A percentile compares a stretch with the other conserved stretches of the same genome.
phyloP scores from a whole-genome alignment of 805 yeast genomes.

The Saccharomycopsis microspora region DNA sequence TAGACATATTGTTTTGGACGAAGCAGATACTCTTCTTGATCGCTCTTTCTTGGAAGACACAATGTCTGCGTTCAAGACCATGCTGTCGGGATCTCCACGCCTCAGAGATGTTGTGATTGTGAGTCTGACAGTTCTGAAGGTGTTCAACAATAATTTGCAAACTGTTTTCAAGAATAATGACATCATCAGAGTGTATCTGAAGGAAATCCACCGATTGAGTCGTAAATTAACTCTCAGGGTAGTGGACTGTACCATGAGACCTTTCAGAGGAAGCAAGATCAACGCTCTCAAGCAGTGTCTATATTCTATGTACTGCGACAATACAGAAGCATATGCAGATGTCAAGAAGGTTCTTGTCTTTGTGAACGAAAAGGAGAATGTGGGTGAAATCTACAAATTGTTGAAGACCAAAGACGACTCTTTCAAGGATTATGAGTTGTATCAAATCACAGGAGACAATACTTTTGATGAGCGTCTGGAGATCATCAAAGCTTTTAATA shows the following conservation, averaged over 20 bases:
- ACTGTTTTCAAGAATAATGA: constrained; percentile 53
- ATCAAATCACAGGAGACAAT: constrained; percentile 59
- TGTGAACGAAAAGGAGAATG: constrained; percentile 65
- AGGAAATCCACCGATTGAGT: constrained; percentile 79
- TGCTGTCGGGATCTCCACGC: constrained; percentile 28
- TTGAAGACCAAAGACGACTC: constrained; percentile 27
- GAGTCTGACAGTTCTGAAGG: constrained; percentile 83
- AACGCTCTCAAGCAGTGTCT: constrained; percentile 83
- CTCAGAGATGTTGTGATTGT: constrained; percentile 61
- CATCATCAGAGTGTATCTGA: constrained; percentile 49
- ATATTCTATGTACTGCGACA: constrained; percentile 76
- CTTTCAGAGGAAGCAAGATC: constrained; percentile 74
- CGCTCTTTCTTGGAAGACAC: constrained; percentile 9
- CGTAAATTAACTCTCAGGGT: constrained; percentile 58
- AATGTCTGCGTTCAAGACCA: constrained; percentile 43
- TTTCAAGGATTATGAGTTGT: constrained; percentile 38
- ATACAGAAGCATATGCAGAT: constrained; percentile 62
- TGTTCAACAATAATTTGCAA: constrained; percentile 51
- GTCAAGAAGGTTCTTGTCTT: constrained; percentile 70
- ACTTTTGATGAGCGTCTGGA: constrained; percentile 44
- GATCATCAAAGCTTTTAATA: constrained; percentile 3
- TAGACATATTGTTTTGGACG: constrained; percentile 67
- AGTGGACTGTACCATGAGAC: constrained; percentile 65
- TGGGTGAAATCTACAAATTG: constrained; percentile 42
- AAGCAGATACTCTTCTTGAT: constrained; percentile 52